A percentile compares a stretch with the other conserved stretches of the same genome.
These are phyloP conservation scores for Boletus sp. DNA, from an alignment of 768 basidiomycete species.

Conservation along the genomic window DNA sequence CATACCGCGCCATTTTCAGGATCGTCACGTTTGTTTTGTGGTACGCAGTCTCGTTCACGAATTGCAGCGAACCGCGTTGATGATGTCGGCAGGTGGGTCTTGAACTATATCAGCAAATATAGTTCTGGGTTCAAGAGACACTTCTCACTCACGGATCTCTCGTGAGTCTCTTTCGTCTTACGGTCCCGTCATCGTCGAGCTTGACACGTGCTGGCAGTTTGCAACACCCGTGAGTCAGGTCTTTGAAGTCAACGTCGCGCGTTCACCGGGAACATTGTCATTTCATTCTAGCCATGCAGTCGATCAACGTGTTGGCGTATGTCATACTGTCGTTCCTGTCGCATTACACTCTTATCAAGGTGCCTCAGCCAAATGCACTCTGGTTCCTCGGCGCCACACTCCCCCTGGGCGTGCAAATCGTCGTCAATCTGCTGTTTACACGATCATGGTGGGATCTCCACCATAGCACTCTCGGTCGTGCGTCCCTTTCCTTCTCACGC, in stretches of 20 bases:
- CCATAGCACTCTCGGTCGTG: conserved; percentile 45
- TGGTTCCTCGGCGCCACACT: conserved; percentile 46
- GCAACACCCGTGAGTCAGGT: conserved; percentile 36
- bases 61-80: not conserved
- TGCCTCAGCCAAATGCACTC: conserved; percentile 36
- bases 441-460: conserved; percentile 90
- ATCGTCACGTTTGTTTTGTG: conserved; percentile 58
- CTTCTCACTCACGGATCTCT: conserved; percentile 75
- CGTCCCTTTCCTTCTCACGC: not conserved
- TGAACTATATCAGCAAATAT: conserved; percentile 52
- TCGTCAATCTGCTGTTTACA: conserved; percentile 68
- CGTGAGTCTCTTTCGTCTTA: conserved; percentile 44
- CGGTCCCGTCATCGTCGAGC: not conserved
- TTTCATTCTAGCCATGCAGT: conserved; percentile 49
- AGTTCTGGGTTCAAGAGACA: conserved; percentile 70
- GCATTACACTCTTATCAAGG: not conserved
- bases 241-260: too few relatives aligned
- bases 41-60: conserved; percentile 39
- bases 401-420: conserved; percentile 64
- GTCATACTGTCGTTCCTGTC: conserved; percentile 31
- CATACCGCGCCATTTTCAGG: conserved; percentile 41
- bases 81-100: conserved; percentile 44
- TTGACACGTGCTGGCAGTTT: conserved; percentile 29
- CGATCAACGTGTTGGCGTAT: conserved; percentile 59
- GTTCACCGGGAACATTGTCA: not conserved